These are phyloP conservation scores for Podila minutissima DNA, from an alignment of 192 early-diverging fungal species.

Conservation along the genomic window DNA sequence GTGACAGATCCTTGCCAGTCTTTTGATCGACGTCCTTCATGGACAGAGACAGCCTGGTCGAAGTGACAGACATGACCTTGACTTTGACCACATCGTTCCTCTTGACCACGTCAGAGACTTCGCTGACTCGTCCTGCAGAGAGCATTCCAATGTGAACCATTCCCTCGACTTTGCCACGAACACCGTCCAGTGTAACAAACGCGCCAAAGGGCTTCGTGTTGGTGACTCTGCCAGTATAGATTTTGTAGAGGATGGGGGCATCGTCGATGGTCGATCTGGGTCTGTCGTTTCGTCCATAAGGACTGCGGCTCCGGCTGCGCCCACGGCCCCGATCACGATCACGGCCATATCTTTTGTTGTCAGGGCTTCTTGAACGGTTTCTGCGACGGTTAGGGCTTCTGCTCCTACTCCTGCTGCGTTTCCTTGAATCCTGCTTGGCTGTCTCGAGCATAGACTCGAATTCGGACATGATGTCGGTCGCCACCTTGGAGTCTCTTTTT, in stretches of 20 bases:
- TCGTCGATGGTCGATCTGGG: slow-evolving; percentile 65
- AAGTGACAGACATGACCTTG: slow-evolving; percentile 93
- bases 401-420: slow-evolving; percentile 42
- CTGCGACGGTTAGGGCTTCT: slow-evolving; percentile 44
- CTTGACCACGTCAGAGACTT: slow-evolving; percentile 89
- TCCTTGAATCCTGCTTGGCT: slow-evolving; percentile 43
- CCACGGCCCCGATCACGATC: slow-evolving; percentile 24
- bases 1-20: slow-evolving; percentile 90
- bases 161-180: slow-evolving; percentile 82
- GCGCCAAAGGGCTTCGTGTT: slow-evolving; percentile 94
- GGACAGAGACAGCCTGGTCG: slow-evolving; percentile 83
- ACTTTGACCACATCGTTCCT: slow-evolving; percentile 88
- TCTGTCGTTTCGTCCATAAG: slow-evolving; percentile 35
- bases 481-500: slow-evolving; percentile 38
- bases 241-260: slow-evolving; percentile 89
- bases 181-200: slow-evolving; percentile 88
- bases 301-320: slow-evolving; percentile 43
- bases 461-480: slow-evolving; percentile 65
- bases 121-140: slow-evolving; percentile 68
- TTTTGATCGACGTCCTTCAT: slow-evolving; percentile 98
- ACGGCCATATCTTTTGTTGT: slow-evolving; percentile 19
- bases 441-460: slow-evolving; percentile 64
- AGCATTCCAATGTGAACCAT: slow-evolving; percentile 90
- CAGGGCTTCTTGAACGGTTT: slow-evolving; percentile 30
- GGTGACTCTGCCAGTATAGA: slow-evolving; percentile 86